Base-by-base conservation (phyloP, 2,329 filamentous ascomycete genomes). In the Penicillium sp. region DNA sequence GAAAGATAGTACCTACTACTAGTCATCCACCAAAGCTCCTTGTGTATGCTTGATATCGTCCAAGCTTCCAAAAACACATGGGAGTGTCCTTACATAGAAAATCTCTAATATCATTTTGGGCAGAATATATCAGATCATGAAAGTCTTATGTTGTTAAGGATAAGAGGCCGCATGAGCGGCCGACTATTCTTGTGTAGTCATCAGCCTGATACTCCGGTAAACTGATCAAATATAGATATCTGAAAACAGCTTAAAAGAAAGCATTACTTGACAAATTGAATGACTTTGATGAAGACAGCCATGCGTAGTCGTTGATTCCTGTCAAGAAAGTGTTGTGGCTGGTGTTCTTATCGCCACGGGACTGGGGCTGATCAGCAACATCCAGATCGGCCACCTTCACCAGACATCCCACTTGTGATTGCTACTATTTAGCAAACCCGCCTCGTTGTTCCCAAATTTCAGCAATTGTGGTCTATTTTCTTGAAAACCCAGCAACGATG, bases 401-500 rank as follows among this genome's bases (percentile, higher is more conserved):
- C 31, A 26, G 10, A 50, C 37, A 50, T 44, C 48, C 28, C 28
- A 44, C 48, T 14, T 17, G 8, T 14, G 11, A 35, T 44, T 19
- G 19, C 46, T 25, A n/a, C 10, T 38, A 38, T n/a, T 28, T 25
- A 42, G 26, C 19, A 35, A 28, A 33, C 2, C 36, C 37, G 43
- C 35, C 28, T 44, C 19, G 16, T 31, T 43, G 5, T 25, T 26
- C 19, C 4, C 8, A 2, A 19, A 25, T 25, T 8, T 10, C 10
- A 33, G 25, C 30, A n/a, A 28, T 5, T 14, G 16, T 25, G 7
- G 42, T 55, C 11, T 10, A 4, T 12, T 41, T n/a, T 26, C 14
- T 22, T 8, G 17, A 25, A 14, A n/a, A 31, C 30, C 31, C 16
- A 22, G 17, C 44, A 36, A 58, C 35, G 25, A 75, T 75, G 73